phyloP scores from a whole-genome alignment of 306 rosid genomes.

The Vigna nakashimae region DNA sequence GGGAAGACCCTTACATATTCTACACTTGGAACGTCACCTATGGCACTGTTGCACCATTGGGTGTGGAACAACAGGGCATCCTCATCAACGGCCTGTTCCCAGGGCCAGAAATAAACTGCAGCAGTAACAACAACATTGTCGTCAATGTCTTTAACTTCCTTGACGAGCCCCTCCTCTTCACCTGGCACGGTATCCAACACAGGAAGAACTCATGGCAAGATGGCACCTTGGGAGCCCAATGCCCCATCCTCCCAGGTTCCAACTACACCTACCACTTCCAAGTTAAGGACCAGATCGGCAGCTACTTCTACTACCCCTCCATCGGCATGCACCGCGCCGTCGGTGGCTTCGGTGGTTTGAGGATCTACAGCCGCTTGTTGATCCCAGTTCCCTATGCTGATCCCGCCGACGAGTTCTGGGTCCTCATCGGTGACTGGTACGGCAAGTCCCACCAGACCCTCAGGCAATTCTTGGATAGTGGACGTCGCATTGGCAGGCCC shows the following conservation, averaged over 20 bases:
- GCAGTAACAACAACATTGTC: constrained; percentile 78
- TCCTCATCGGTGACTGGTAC: constrained; percentile 79
- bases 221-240: constrained; percentile 70
- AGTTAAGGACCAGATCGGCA: constrained; percentile 91
- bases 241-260: constrained; percentile 77
- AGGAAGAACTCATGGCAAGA: constrained; percentile 93
- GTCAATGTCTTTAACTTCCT: constrained; percentile 75
- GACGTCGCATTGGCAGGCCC: constrained; percentile 67
- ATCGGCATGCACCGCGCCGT: constrained; percentile 62
- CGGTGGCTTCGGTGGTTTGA: constrained; percentile 77
- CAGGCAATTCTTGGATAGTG: constrained; percentile 56
- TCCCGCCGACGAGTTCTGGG: constrained; percentile 81
- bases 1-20: constrained; percentile 75
- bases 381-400: constrained; percentile 87
- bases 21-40: constrained; percentile 81
- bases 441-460: constrained; percentile 65
- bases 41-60: constrained; percentile 78
- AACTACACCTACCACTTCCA: constrained; percentile 85
- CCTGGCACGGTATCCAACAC: constrained; percentile 81
- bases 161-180: constrained; percentile 80
- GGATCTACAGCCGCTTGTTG: constrained; percentile 65
- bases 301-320: constrained; percentile 69
- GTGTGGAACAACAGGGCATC: constrained; percentile 74
- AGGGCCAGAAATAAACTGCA: constrained; percentile 73
- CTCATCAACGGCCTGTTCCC: constrained; percentile 84